Conservation (phyloP, 331 rosid genomes). For the Dryas integrifolia region DNA sequence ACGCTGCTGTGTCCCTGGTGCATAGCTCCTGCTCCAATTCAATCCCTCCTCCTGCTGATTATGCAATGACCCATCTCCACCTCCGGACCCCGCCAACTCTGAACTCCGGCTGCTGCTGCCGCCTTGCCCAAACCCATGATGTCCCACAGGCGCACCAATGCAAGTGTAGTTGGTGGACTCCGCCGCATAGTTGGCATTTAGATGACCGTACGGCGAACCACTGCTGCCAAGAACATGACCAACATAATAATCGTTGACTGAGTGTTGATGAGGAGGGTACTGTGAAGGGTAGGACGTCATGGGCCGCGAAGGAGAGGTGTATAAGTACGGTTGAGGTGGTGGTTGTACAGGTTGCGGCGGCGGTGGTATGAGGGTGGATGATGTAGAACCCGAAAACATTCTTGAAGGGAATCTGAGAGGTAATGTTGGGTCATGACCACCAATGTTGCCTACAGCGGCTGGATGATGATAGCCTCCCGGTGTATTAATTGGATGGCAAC, state of each 20-base stretch:
- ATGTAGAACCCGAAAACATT: slow-evolving; percentile 64
- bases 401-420: slow-evolving; percentile 67
- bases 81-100: slow-evolving; percentile 25
- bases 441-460: slow-evolving; percentile 32
- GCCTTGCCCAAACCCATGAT: slow-evolving; percentile 25
- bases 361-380: slow-evolving; percentile 44
- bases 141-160: slow-evolving; percentile 94
- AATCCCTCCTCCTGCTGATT: slow-evolving; percentile 28
- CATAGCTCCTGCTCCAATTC: slow-evolving; percentile 54
- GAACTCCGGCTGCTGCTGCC: slow-evolving; percentile 22
- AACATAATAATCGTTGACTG: slow-evolving; percentile 58
- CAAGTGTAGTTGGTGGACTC: slow-evolving; percentile 54
- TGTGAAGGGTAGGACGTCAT: slow-evolving; percentile 41
- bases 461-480: slow-evolving; percentile 49
- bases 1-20: slow-evolving; percentile 49
- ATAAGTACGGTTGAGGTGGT: slow-evolving; percentile 43
- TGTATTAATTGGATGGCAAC: slow-evolving; percentile 63
- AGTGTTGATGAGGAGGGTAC: slow-evolving; percentile 39
- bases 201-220: slow-evolving; percentile 6
- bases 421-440: slow-evolving; percentile 49
- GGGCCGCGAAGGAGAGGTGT: slow-evolving; percentile 52
- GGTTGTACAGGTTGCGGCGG: slow-evolving; percentile 22
- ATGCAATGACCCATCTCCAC: slow-evolving; percentile 46
- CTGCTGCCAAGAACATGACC: slow-evolving; percentile 60
- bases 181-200: slow-evolving; percentile 31